Evolutionary conservation across 129 eudicot genomes (phyloP).

Genomic region (Flaveria linearis): DNA sequence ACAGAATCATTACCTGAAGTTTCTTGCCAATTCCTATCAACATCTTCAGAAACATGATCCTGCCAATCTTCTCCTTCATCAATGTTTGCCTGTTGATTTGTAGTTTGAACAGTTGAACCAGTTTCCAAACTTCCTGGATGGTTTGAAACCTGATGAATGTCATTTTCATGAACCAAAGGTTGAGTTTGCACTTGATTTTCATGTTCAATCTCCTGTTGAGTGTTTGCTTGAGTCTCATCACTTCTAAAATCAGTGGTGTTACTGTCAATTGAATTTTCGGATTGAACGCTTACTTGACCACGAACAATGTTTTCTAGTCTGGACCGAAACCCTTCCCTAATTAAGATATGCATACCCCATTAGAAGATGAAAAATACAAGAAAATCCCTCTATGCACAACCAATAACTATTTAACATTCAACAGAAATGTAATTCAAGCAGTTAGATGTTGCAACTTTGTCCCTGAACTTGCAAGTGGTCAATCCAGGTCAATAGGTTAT

Average conservation of each 20-base stretch:
- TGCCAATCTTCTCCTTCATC: conserved; percentile 49
- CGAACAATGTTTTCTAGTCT: conserved; percentile 84
- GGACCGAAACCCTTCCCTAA: conserved; percentile 91
- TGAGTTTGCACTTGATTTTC: conserved; percentile 46
- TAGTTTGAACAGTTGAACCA: conserved; percentile 40
- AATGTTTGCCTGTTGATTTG: conserved; percentile 36
- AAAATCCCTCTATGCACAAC: background rate
- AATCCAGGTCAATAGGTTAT: background rate
- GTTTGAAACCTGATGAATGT: conserved; percentile 37
- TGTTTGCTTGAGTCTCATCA: conserved; percentile 50
- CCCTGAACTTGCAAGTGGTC: background rate
- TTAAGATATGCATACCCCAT: background rate
- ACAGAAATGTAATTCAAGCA: background rate
- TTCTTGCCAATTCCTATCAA: conserved; percentile 29
- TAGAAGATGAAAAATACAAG: conserved; percentile 9
- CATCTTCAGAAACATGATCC: conserved; percentile 37
- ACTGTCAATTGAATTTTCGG: conserved; percentile 57
- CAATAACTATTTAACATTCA: background rate
- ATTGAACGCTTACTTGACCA: conserved; percentile 81
- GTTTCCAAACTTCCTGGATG: conserved; percentile 38
- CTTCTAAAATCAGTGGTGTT: conserved; percentile 52
- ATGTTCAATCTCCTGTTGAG: conserved; percentile 56
- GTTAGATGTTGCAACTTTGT: background rate
- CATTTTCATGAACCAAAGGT: conserved; percentile 43
- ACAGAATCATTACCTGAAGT: conserved; percentile 51